Evolutionary conservation across 306 rosid species (phyloP).

Genomic region (Cyclanthera cordifolia): DNA sequence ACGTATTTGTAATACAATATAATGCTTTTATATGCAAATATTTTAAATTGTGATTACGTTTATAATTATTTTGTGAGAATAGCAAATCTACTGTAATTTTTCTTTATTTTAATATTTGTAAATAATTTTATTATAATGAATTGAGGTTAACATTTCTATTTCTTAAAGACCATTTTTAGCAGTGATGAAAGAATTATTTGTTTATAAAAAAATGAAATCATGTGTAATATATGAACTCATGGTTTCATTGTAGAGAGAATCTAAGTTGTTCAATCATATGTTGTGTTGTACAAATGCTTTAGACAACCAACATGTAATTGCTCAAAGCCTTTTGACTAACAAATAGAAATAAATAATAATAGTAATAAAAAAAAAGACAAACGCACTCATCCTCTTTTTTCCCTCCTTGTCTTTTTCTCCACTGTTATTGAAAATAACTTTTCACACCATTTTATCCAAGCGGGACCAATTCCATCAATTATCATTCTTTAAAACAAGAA

Average conservation of each 20-base stretch:
- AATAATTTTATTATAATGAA: too few species aligned
- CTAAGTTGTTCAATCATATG: conserved; percentile 1
- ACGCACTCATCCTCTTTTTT: neutral
- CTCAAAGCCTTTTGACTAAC: neutral
- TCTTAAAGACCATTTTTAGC: too few species aligned
- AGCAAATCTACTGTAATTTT: too few species aligned
- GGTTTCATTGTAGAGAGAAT: neutral
- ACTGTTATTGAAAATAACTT: neutral
- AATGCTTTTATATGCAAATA: too few species aligned
- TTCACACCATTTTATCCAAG: conserved; percentile 1
- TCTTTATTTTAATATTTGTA: too few species aligned
- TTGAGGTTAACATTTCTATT: too few species aligned
- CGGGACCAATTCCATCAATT: neutral
- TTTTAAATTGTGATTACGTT: too few species aligned
- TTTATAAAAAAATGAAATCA: neutral
- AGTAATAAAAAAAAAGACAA: neutral
- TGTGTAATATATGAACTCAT: neutral
- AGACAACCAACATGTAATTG: neutral
- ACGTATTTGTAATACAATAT: too few species aligned
- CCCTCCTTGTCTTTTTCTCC: neutral
- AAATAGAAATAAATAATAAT: neutral
- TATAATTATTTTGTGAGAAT: too few species aligned
- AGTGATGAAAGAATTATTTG: too few species aligned
- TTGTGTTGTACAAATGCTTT: neutral
- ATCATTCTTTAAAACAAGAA: neutral